phyloP scores from a whole-genome alignment of 2,329 filamentous ascomycete species.

The Microascus cirrosus region DNA sequence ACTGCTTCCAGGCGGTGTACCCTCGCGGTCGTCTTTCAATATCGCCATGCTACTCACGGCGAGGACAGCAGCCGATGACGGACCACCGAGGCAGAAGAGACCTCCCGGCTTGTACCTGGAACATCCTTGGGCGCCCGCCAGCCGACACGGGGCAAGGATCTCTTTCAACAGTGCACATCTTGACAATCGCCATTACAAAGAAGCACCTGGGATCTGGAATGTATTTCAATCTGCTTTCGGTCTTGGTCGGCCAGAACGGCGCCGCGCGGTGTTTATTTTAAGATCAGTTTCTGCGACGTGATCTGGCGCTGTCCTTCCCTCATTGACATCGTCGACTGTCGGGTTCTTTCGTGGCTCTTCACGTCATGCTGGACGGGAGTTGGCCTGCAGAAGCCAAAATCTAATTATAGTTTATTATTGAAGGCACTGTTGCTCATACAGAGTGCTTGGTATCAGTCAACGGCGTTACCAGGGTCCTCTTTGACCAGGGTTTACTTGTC shows the following conservation, averaged over 20 bases:
- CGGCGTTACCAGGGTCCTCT: background rate
- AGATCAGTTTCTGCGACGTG: background rate
- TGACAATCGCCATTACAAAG: background rate
- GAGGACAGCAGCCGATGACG: background rate
- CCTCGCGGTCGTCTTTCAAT: background rate
- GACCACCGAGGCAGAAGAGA: background rate
- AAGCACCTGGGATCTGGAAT: background rate
- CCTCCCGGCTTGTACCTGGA: background rate
- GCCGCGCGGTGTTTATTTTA: background rate
- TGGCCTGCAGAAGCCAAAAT: slow-evolving; percentile 2
- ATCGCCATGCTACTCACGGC: background rate
- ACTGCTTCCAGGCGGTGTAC: background rate
- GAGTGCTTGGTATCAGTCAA: background rate
- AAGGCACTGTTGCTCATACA: background rate
- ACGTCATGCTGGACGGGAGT: background rate
- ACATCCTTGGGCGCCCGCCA: background rate
- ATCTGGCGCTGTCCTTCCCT: background rate
- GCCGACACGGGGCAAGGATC: background rate
- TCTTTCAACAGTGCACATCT: background rate
- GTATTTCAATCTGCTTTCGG: background rate
- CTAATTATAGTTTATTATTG: slow-evolving; percentile 5
- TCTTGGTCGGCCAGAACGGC: background rate
- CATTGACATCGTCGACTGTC: background rate
- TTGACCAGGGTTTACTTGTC: background rate
- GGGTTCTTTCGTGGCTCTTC: background rate